Percentiles rank a stretch among this genome's conserved stretches.
Conservation (phyloP, 192 early-diverging fungal species). For the Allomyces macrogynus region DNA sequence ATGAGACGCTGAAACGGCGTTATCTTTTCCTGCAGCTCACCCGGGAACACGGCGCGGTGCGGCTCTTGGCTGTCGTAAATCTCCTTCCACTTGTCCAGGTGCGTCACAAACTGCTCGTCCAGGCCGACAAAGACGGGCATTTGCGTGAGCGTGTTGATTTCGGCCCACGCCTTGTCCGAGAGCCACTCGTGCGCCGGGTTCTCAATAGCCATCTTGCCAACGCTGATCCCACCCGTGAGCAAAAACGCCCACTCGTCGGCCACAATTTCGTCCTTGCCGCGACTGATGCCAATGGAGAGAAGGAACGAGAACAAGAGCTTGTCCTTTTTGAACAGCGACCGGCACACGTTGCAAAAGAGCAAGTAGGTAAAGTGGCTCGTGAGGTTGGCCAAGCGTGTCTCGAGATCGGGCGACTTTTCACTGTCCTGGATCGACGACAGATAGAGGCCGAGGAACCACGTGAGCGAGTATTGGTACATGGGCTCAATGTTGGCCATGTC, state of each 20-base stretch:
- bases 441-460: slow-evolving; percentile 46
- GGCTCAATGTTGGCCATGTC: slow-evolving; percentile 45
- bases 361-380: slow-evolving; percentile 30
- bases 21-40: slow-evolving; percentile 16
- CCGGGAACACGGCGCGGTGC: slow-evolving; percentile 17
- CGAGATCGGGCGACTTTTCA: slow-evolving; percentile 33
- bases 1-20: slow-evolving; percentile 31
- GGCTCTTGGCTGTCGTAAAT: slow-evolving; percentile 23
- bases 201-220: slow-evolving; percentile 11
- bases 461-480: slow-evolving; percentile 50
- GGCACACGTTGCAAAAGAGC: slow-evolving; percentile 33
- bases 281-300: slow-evolving; percentile 25
- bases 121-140: slow-evolving; percentile 27
- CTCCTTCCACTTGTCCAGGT: slow-evolving; percentile 27
- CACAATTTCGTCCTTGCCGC: slow-evolving; percentile 23
- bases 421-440: slow-evolving; percentile 25
- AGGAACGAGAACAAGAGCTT: slow-evolving; percentile 40
- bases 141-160: slow-evolving; percentile 24
- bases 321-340: slow-evolving; percentile 42
- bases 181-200: slow-evolving; percentile 11
- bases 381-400: slow-evolving; percentile 18
- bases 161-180: slow-evolving; percentile 35
- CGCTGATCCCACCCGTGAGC: slow-evolving; percentile 32
- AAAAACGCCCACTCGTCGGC: slow-evolving; percentile 29
- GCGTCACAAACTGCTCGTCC: slow-evolving; percentile 19